These are phyloP conservation scores for Podaxis mareebaensis DNA, from an alignment of 768 basidiomycete species.

Conservation along the genomic window DNA sequence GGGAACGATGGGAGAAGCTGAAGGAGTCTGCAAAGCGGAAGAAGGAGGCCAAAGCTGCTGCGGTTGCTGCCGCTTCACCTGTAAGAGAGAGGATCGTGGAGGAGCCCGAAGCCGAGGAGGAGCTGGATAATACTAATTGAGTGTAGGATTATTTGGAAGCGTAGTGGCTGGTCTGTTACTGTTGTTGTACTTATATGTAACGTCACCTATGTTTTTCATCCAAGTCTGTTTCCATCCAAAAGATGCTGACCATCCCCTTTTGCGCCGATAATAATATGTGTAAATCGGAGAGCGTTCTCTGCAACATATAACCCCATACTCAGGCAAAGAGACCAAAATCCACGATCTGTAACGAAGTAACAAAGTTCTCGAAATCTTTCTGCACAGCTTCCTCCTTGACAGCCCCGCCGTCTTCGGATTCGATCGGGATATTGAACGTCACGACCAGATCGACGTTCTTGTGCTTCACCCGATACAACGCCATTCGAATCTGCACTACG, in stretches of 20 bases:
- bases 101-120: conserved; percentile 59
- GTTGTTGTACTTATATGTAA: conserved; percentile 15
- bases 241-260: background rate
- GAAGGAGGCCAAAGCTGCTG: conserved; percentile 69
- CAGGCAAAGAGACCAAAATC: conserved; percentile 73
- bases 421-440: conserved; percentile 77
- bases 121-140: conserved; percentile 36
- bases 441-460: conserved; percentile 82
- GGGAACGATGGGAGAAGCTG: conserved; percentile 87
- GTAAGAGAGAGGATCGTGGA: conserved; percentile 75
- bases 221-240: background rate
- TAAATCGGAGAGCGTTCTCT: background rate
- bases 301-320: conserved; percentile 2
- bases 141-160: background rate
- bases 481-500: conserved; percentile 74
- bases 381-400: conserved; percentile 41
- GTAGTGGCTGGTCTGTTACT: background rate
- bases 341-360: conserved; percentile 60
- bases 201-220: conserved; percentile 7
- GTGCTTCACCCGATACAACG: conserved; percentile 72
- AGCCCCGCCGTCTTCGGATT: conserved; percentile 44
- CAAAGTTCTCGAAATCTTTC: conserved; percentile 54
- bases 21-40: conserved; percentile 88
- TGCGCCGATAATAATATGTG: background rate
- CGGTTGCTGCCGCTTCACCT: conserved; percentile 41